Percentiles rank a stretch among this genome's conserved stretches.
These are phyloP conservation scores for Anaeromyces robustus DNA, from an alignment of 192 early-diverging fungal genomes.

Conservation along the genomic window DNA sequence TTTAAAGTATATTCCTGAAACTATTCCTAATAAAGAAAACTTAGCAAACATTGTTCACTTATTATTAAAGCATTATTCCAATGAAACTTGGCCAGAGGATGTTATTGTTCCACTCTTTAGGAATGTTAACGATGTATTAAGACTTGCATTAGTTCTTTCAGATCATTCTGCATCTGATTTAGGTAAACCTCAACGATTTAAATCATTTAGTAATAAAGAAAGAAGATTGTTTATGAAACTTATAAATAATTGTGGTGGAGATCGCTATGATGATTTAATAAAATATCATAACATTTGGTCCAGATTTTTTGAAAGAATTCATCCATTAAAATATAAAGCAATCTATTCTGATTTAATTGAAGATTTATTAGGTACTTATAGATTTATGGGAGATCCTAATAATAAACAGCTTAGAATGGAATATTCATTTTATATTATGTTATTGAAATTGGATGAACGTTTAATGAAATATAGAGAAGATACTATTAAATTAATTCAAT, in stretches of 20 bases:
- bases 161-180: not conserved
- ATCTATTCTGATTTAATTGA: not conserved
- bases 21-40: not conserved
- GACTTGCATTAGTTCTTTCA: not conserved
- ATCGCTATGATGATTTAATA: not conserved
- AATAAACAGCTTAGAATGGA: not conserved
- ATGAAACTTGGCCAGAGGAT: not conserved
- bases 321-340: not conserved
- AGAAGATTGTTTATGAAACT: not conserved
- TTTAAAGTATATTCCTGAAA: not conserved
- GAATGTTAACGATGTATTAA: not conserved
- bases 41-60: not conserved
- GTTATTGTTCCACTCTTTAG: not conserved
- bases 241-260: not conserved
- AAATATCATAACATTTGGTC: not conserved
- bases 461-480: not conserved
- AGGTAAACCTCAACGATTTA: not conserved
- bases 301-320: not conserved
- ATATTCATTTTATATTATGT: not conserved
- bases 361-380: not conserved
- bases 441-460: not conserved
- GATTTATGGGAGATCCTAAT: not conserved
- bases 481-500: not conserved
- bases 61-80: not conserved
- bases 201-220: not conserved